Conservation (phyloP, 192 early-diverging fungal genomes). For the Umbelopsis sp. region DNA sequence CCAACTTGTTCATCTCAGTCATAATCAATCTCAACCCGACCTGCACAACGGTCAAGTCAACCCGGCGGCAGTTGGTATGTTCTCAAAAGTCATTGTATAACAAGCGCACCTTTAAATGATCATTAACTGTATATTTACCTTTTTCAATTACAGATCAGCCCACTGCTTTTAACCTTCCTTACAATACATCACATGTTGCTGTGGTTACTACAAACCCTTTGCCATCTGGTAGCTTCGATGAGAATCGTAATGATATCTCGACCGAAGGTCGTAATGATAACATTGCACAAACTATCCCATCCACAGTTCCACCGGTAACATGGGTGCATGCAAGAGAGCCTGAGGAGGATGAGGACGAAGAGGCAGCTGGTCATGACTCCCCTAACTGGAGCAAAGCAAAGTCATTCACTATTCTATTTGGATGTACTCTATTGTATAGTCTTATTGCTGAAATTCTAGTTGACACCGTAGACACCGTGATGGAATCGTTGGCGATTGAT, state of each 20-base stretch:
- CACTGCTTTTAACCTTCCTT: background rate
- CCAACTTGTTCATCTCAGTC: constrained; percentile 41
- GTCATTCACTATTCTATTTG: constrained; percentile 75
- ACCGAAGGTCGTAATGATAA: background rate
- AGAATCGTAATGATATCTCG: background rate
- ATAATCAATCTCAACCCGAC: background rate
- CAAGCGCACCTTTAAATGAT: background rate
- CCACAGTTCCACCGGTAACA: constrained; percentile 17
- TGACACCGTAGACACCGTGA: constrained; percentile 78
- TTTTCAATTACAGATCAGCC: background rate
- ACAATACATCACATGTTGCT: constrained; percentile 20
- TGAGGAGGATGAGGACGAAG: constrained; percentile 62
- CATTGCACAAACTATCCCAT: constrained; percentile 16
- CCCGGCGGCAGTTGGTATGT: background rate
- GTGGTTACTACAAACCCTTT: constrained; percentile 15
- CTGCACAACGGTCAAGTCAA: background rate
- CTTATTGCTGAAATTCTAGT: constrained; percentile 94
- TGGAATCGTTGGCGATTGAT: constrained; percentile 65
- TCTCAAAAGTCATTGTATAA: background rate
- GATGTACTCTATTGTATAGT: constrained; percentile 82
- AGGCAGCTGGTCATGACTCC: constrained; percentile 80
- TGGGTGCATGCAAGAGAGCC: constrained; percentile 50
- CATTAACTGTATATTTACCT: background rate
- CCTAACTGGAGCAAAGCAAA: constrained; percentile 90
- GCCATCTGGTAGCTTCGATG: background rate